Conservation (phyloP, 2,329 filamentous ascomycete species). For the Leptographium lundbergii region DNA sequence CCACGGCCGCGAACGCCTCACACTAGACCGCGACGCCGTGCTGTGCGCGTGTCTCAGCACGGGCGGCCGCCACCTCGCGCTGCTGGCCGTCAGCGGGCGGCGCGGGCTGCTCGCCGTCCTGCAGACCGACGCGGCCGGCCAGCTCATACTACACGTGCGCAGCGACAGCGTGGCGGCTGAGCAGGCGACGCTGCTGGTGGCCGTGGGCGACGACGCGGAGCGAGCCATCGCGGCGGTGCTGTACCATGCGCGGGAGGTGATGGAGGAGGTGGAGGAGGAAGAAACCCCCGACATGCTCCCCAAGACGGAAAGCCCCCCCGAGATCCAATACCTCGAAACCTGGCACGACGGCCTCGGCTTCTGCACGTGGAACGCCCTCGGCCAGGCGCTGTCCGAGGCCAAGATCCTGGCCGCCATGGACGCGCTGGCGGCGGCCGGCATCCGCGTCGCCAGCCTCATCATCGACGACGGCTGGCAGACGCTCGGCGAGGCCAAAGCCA, state of each 20-base stretch:
- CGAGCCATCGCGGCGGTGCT: conserved; percentile 67
- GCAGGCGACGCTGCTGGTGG: conserved; percentile 51
- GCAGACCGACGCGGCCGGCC: conserved; percentile 49
- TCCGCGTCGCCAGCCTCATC: conserved; percentile 74
- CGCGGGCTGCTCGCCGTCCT: conserved; percentile 59
- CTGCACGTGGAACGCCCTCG: conserved; percentile 93
- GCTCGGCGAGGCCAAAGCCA: conserved; percentile 36
- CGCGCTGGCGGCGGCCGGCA: conserved; percentile 53
- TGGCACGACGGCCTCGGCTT: conserved; percentile 93
- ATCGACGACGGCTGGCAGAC: conserved; percentile 97
- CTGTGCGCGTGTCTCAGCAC: conserved; percentile 63
- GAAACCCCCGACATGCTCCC: conserved; percentile 26
- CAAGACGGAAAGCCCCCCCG: too few relatives aligned
- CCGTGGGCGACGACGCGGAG: conserved; percentile 61
- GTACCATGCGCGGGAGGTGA: conserved; percentile 68
- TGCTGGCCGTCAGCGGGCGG: conserved; percentile 66
- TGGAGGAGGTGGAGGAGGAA: conserved; percentile 20
- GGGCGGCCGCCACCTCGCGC: conserved; percentile 61
- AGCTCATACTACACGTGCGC: conserved; percentile 53
- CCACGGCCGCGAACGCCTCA: conserved; percentile 58
- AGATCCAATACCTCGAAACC: conserved; percentile 65
- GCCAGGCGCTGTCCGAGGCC: conserved; percentile 67
- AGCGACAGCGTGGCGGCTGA: conserved; percentile 53
- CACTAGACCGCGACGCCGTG: conserved; percentile 64
- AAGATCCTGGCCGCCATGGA: conserved; percentile 69